Conservation (phyloP, 768 basidiomycete species). For the Termitomyces sp. region DNA sequence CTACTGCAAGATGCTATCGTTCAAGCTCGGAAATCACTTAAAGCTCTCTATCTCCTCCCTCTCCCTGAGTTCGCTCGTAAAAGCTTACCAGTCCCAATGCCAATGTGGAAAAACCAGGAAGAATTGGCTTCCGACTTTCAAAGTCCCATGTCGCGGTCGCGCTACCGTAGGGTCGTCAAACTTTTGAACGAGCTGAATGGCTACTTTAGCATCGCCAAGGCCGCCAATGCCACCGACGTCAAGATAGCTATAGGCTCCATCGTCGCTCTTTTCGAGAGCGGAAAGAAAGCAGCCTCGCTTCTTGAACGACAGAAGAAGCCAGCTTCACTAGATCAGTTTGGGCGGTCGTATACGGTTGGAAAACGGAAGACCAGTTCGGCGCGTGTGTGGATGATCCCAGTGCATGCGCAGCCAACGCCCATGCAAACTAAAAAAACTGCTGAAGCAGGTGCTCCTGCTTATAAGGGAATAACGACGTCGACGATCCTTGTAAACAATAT, state of each 20-base stretch:
- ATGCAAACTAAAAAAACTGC: slow-evolving; percentile 1
- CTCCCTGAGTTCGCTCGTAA: slow-evolving; percentile 66
- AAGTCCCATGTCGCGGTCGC: slow-evolving; percentile 56
- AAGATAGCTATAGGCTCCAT: slow-evolving; percentile 44
- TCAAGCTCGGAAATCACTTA: slow-evolving; percentile 52
- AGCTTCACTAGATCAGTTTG: slow-evolving; percentile 61
- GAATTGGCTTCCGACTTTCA: slow-evolving; percentile 56
- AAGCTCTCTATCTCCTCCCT: slow-evolving; percentile 64
- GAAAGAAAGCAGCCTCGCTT: slow-evolving; percentile 45
- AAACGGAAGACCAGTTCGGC: slow-evolving; percentile 87
- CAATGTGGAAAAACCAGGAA: slow-evolving; percentile 63
- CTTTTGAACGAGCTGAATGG: slow-evolving; percentile 65
- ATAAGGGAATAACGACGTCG: slow-evolving; percentile 39
- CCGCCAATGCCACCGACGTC: slow-evolving; percentile 54
- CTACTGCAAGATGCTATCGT: slow-evolving; percentile 60
- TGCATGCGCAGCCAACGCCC: slow-evolving; percentile 21
- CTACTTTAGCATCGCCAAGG: slow-evolving; percentile 50
- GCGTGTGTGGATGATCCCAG: slow-evolving; percentile 88
- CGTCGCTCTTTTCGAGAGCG: slow-evolving; percentile 58
- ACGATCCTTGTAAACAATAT: slow-evolving; percentile 82
- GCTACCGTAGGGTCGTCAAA: slow-evolving; percentile 58
- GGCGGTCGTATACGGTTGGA: slow-evolving; percentile 84
- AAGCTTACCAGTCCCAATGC: slow-evolving; percentile 49
- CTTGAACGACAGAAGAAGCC: slow-evolving; percentile 49
- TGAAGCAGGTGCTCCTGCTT: neutral